phyloP scores from a whole-genome alignment of 345 rosid genomes.

The Eutrema japonicum region DNA sequence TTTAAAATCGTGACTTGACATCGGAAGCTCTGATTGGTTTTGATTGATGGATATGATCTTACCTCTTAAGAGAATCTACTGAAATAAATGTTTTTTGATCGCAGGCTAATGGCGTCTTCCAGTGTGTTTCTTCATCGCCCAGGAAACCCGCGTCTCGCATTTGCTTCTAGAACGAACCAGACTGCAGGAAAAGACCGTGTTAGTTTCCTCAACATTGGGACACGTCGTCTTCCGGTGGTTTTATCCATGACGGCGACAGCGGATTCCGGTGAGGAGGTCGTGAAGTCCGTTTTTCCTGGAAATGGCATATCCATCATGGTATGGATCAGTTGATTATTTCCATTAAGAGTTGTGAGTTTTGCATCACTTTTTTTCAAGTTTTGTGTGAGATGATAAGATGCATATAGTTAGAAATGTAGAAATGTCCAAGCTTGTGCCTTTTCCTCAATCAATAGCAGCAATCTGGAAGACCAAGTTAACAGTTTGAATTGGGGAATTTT shows the following conservation, averaged over 20 bases:
- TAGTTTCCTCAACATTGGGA: constrained; percentile 19
- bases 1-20: no score
- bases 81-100: constrained; percentile 4
- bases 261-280: constrained; percentile 28
- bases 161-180: constrained; percentile 37
- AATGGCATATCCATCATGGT: constrained; percentile 55
- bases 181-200: constrained; percentile 13
- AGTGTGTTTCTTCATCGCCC: constrained; percentile 35
- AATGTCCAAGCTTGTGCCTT: constrained; percentile 16
- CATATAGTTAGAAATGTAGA: not conserved
- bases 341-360: not conserved
- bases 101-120: constrained; percentile 45
- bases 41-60: constrained; percentile 16
- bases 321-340: not conserved
- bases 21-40: no score
- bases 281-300: constrained; percentile 42
- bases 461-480: not conserved
- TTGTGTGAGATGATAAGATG: not conserved
- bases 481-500: not conserved
- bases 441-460: not conserved
- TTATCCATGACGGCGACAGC: constrained; percentile 48
- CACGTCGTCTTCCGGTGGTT: constrained; percentile 32
- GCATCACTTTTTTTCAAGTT: not conserved
- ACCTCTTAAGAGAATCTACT: not conserved
- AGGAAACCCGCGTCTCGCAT: constrained; percentile 19